phyloP scores from a whole-genome alignment of 192 early-diverging fungal species.

The Spizellomyces sp. region DNA sequence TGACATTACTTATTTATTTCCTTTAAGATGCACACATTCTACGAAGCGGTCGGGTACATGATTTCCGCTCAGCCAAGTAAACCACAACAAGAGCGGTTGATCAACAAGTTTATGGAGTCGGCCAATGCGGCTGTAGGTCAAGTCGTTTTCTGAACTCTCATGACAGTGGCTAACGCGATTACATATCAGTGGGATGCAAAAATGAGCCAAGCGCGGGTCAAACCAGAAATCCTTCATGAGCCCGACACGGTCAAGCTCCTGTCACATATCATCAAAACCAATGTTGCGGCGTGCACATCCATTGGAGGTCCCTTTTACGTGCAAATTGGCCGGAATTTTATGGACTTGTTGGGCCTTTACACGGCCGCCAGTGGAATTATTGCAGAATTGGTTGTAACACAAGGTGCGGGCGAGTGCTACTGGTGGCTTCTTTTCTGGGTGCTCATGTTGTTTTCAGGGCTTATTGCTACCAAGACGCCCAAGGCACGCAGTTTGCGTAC shows the following conservation, averaged over 20 bases:
- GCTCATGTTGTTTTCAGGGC: constrained; percentile 50
- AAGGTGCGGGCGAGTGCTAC: constrained; percentile 10
- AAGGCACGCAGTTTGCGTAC: constrained; percentile 87
- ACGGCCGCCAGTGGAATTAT: constrained; percentile 84
- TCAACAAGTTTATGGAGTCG: constrained; percentile 83
- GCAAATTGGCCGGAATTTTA: constrained; percentile 88
- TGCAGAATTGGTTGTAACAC: constrained; percentile 4
- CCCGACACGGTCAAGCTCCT: constrained; percentile 84
- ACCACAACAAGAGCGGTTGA: constrained; percentile 77
- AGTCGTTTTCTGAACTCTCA: not conserved
- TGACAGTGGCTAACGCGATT: not conserved
- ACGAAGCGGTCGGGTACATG: constrained; percentile 98
- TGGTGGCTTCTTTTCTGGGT: not conserved
- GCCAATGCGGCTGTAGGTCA: constrained; percentile 75
- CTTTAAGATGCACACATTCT: constrained; percentile 90
- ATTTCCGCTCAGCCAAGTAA: constrained; percentile 90
- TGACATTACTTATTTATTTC: not conserved
- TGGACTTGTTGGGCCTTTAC: constrained; percentile 91
- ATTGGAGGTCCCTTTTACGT: constrained; percentile 85
- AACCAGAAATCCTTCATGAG: constrained; percentile 71
- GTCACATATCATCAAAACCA: constrained; percentile 92
- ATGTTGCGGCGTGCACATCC: constrained; percentile 87
- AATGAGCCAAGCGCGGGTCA: constrained; percentile 70
- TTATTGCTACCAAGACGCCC: constrained; percentile 90
- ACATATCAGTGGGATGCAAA: constrained; percentile 73